Evolutionary conservation across 192 early-diverging fungal species (phyloP).

Genomic region (Coemansia sp.): DNA sequence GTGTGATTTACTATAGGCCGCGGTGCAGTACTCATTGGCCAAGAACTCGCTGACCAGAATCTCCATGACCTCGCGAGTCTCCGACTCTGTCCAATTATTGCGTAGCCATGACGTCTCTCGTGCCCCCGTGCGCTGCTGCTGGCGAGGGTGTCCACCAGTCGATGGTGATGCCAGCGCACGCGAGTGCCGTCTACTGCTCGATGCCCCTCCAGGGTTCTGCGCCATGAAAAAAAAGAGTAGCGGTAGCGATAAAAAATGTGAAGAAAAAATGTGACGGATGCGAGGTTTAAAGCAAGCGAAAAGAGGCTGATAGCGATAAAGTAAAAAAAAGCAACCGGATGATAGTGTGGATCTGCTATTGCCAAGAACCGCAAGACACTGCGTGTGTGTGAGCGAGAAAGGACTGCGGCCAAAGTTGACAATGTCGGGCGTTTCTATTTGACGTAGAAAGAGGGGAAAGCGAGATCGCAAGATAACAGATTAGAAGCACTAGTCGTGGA

Average conservation of each 20-base stretch:
- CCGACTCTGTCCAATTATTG: constrained; percentile 51
- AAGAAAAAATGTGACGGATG: background rate
- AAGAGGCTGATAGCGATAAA: background rate
- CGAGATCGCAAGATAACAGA: background rate
- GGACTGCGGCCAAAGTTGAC: background rate
- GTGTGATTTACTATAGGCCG: constrained; percentile 43
- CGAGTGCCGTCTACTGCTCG: background rate
- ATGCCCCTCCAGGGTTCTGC: background rate
- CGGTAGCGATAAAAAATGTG: background rate
- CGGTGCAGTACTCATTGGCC: constrained; percentile 15
- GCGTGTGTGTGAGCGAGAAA: background rate
- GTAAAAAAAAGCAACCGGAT: background rate
- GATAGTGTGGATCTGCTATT: background rate
- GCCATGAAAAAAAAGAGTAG: background rate
- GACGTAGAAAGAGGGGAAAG: constrained; percentile 1
- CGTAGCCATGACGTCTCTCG: constrained; percentile 43
- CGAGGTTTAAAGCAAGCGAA: background rate
- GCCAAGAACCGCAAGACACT: background rate
- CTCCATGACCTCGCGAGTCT: constrained; percentile 51
- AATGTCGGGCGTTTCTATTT: background rate
- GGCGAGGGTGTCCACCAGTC: background rate
- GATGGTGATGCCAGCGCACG: background rate
- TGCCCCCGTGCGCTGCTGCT: background rate
- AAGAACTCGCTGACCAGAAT: constrained; percentile 48
- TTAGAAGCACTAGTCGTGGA: background rate